Base-by-base conservation (phyloP, 148 eudicot species). In the Fagopyrum homotropicum region DNA sequence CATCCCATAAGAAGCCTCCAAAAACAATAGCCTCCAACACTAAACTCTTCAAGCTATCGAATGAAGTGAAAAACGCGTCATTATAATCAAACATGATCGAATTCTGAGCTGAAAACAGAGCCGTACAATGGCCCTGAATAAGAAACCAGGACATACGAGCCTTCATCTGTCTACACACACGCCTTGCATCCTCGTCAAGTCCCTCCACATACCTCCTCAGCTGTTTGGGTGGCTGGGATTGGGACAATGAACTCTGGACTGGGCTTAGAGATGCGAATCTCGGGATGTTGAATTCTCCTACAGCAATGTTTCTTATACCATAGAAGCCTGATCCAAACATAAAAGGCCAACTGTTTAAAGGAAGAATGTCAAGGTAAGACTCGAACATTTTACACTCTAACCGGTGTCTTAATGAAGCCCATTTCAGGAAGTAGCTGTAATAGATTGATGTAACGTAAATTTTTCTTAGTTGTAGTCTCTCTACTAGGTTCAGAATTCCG, bases 1-100 rank as follows among this genome's bases (percentile, higher is more conserved):
- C 77, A 19, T 94, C 97, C 97, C 97, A 91, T 16, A 94, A 84
- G 68, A 90, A 95, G n/a, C 90, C 83, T 29, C 98, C 98, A 68
- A 95, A 89, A 48, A 96, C 96, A 55, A 95, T 79, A 10, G 89
- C 98, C 82, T 95, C 98, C 82, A 90, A 77, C 75, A 86, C 84
- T 77, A 94, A 80, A 79, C 98, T 87, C 87, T 88, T 90, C 77
- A 91, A 69, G 84, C 89, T 92, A 7, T 90, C 83, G 60, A 87
- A 56, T 4, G 98, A 95, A 14, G 96, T 90, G 29, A 80, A 68
- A 75, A 94, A 61, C 15, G 68, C 4, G 10, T 61, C 68, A 4
- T 7, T 1, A 43, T 55, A 55, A n/a, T 2, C 17, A 4, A 55
- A 55, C 22, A 14, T 3, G 68, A 8, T 1, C 5, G 14, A 9